Evolutionary conservation across 106 monocot species (phyloP), one percentile per base, ranked within the genome.

Genomic region (Allium fistulosum): DNA sequence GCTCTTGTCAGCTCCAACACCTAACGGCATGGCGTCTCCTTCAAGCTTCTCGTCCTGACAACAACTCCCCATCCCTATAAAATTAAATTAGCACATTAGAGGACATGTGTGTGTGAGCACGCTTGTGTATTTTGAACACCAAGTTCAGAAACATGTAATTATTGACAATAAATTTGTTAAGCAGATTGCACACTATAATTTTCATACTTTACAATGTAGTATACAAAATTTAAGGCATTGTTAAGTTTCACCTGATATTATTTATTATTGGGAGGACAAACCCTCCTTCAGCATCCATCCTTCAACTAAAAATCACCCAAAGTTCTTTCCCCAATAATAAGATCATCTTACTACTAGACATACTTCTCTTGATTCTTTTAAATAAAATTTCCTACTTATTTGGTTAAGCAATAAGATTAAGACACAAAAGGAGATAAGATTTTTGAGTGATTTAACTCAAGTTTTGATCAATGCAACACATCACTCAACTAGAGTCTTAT

Each of bases 21-120:
- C 27, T 12, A 50, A 58, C 14, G 18, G 49, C n/a, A 58, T 18
- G 60, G 62, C 47, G 7, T 65, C 77, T 10, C 66, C 65, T 59
- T 49, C 72, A 46, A 71, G 59, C 58, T 46, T 59, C 53, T 7
- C 58, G 66, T 72, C 66, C 59, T 59, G 64, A 14, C 11, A 50
- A 50, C 49, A 12, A 51, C 58, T 71, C 71, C 58, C 52, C 72
- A 66, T 77, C 9, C 71, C 65, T 65, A 48, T 28, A 37, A 5
- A 18, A 64, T 53, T 61, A 22, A 17, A 53, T 48, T 11, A 17
- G 60, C n/a, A 26, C 17, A 37, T 37, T 37, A 37, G 37, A 37
- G 37, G 37, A 37, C 37, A 37, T 37, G 5, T 37, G 1, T 59
- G 57, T 71, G 61, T 65, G 26, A 48, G 65, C 47, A 7, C 6